Evolutionary conservation across 2,329 filamentous ascomycete species (phyloP), one percentile per base, ranked within the genome.

Genomic region (Diplodia corticola): DNA sequence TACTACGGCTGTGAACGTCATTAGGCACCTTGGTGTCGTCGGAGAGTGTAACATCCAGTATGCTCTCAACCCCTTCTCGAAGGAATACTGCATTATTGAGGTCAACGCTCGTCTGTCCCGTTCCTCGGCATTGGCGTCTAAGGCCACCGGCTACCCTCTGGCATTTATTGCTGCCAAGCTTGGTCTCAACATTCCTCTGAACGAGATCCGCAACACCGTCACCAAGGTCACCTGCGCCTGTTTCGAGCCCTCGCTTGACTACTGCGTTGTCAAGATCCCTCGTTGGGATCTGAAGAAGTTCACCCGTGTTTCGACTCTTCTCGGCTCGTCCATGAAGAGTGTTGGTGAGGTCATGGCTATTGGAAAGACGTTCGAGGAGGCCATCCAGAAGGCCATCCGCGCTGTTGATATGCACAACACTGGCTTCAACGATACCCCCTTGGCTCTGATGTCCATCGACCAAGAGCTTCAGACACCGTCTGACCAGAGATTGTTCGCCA

Each of bases 11-110:
- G 91, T 98, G 75, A 97, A 97, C 74, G 93, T 98, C 75, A 97
- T 99, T 75, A 90, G 95, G 67, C 95, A 99, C 78, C 87, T 99
- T 26, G 95, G 95, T 59, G 95, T 99, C 67, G 93, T 99, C 57
- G 95, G 95, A 78, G 95, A 99, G 81, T 99, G 95, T 82, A 99
- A 99, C 80, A 97, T 99, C 69, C 95, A 99, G 79, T 99, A 98
- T 75, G 95, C 95, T 4, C 83, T 99, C 64, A 97, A 99, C 81
- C 95, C 95, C 2, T 92, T 93, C 79, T 97, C 93, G 0, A 89
- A 87, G 76, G 95, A 99, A 77, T 99, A 97, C 83, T 97, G 95
- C 84, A 97, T 99, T 71, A 99, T 99, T 75, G 95, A 99, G 79
- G 95, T 99, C 82, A 99, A 99, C 75, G 95, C 94, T 57, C 90